A percentile compares a stretch with the other conserved stretches of the same genome.
Conservation (phyloP, 2,329 filamentous ascomycete genomes). For the Coleophoma cylindrospora region DNA sequence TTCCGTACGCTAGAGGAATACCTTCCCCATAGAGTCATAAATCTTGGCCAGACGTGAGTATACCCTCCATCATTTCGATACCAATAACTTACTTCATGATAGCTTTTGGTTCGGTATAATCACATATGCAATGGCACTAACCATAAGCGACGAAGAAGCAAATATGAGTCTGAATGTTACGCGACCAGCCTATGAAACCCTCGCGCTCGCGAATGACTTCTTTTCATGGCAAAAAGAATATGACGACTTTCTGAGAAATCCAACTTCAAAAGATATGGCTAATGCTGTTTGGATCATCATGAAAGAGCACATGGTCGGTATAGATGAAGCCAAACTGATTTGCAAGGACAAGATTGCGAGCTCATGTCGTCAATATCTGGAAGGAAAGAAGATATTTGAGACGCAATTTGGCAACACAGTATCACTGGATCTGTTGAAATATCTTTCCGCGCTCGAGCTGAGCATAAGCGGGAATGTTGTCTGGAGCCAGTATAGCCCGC, state of each 20-base stretch:
- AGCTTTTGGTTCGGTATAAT: conserved; percentile 2
- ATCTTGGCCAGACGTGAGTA: conserved; percentile 1
- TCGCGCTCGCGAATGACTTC: conserved; percentile 27
- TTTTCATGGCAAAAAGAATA: conserved; percentile 32
- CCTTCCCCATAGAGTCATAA: neutral
- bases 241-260: conserved; percentile 23
- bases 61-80: neutral
- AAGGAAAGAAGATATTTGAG: neutral
- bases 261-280: conserved; percentile 12
- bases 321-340: conserved; percentile 23
- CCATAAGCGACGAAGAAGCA: conserved; percentile 1
- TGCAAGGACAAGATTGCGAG: conserved; percentile 12
- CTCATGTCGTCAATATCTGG: neutral
- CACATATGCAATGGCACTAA: conserved; percentile 2
- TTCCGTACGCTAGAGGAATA: conserved; percentile 2
- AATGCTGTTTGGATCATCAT: conserved; percentile 37
- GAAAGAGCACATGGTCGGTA: conserved; percentile 24
- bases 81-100: neutral
- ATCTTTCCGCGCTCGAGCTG: conserved; percentile 25
- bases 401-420: conserved; percentile 1
- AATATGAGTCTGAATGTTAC: neutral
- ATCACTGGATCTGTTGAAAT: conserved; percentile 20
- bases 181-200: neutral
- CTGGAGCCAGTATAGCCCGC: conserved; percentile 30
- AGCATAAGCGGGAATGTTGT: conserved; percentile 29